A percentile compares a stretch with the other conserved stretches of the same genome.
Conservation (phyloP, 306 rosid species). For the Rubus idaeus region DNA sequence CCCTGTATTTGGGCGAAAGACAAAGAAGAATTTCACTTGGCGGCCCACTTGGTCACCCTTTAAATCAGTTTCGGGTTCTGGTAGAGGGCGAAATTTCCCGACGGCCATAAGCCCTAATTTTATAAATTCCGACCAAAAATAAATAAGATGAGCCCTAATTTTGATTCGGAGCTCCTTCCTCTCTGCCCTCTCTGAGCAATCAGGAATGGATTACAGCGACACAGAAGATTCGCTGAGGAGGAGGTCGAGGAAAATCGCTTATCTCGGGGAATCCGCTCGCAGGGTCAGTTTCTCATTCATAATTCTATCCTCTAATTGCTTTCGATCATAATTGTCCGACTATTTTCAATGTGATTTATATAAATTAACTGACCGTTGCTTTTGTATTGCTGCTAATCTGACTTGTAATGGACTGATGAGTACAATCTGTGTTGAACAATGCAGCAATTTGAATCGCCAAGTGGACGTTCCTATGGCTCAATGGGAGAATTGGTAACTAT, state of each 20-base stretch:
- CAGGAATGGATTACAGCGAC: constrained; percentile 47
- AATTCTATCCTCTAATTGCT: neutral
- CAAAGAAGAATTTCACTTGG: neutral
- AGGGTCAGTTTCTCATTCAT: constrained; percentile 30
- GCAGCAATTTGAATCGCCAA: constrained; percentile 53
- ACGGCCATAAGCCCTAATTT: constrained; percentile 13
- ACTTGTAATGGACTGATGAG: constrained; percentile 9
- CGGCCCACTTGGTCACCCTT: neutral
- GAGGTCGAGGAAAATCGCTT: constrained; percentile 30
- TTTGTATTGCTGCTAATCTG: neutral
- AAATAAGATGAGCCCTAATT: constrained; percentile 17
- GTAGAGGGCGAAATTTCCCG: neutral
- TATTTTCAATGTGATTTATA: neutral
- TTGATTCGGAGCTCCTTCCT: neutral
- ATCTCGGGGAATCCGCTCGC: constrained; percentile 40
- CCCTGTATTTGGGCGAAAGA: neutral
- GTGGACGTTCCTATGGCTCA: constrained; percentile 38
- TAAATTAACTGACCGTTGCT: neutral
- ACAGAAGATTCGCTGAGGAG: constrained; percentile 40
- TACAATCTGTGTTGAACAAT: constrained; percentile 17
- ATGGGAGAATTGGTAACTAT: constrained; percentile 59
- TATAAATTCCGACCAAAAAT: neutral
- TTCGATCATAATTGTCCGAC: neutral
- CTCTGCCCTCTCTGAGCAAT: neutral
- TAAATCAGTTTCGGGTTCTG: neutral